These are phyloP conservation scores for Wickerhamiella parazyma DNA, from an alignment of 805 yeast genomes.

Conservation along the genomic window DNA sequence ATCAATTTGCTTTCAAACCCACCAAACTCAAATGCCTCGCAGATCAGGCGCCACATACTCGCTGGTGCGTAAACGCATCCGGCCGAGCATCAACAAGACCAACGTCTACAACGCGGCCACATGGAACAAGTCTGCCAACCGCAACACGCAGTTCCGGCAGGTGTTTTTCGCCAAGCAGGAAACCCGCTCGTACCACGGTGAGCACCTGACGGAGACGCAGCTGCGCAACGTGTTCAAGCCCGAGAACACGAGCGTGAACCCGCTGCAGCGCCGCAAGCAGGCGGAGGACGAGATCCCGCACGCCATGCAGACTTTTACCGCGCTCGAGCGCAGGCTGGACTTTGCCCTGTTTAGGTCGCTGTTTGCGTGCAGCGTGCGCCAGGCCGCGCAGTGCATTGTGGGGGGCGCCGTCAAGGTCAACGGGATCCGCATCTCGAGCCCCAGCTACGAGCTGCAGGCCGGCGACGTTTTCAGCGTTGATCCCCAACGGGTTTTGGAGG, in stretches of 20 bases:
- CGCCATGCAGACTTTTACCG: conserved; percentile 77
- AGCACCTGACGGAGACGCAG: conserved; percentile 70
- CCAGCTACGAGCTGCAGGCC: conserved; percentile 60
- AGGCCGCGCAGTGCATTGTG: conserved; percentile 77
- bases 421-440: conserved; percentile 64
- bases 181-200: conserved; percentile 93
- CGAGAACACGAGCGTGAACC: conserved; percentile 73
- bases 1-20: neutral
- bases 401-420: conserved; percentile 77
- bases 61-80: conserved; percentile 33
- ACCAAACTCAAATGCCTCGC: conserved; percentile 19
- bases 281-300: conserved; percentile 57
- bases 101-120: conserved; percentile 81
- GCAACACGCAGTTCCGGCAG: conserved; percentile 66
- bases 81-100: conserved; percentile 84
- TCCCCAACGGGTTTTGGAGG: conserved; percentile 74
- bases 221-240: conserved; percentile 59
- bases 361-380: conserved; percentile 89
- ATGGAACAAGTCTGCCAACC: conserved; percentile 34
- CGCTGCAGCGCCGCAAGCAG: conserved; percentile 34
- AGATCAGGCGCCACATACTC: conserved; percentile 24
- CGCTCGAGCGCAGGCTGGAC: conserved; percentile 77
- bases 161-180: conserved; percentile 86
- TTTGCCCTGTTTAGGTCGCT: conserved; percentile 80
- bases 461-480: conserved; percentile 81